A percentile compares a stretch with the other conserved stretches of the same genome.
These are phyloP conservation scores for Neurospora sp. DNA, from an alignment of 495 filamentous ascomycete species.

Conservation along the genomic window DNA sequence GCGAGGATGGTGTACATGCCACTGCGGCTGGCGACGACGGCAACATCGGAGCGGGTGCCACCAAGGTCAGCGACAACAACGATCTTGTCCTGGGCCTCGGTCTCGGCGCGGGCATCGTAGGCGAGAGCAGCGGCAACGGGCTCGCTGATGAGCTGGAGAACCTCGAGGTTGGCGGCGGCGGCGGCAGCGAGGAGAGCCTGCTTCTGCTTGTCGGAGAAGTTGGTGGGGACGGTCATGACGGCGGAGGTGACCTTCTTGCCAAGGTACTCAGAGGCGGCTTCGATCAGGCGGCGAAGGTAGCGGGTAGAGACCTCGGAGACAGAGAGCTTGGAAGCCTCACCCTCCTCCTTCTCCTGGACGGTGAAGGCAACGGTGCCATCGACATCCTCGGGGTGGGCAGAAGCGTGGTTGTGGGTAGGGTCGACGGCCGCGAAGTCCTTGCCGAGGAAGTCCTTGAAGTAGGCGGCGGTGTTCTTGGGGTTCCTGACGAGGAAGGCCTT, in stretches of 20 bases:
- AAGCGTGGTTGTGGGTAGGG: conserved; percentile 86
- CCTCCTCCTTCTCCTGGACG: conserved; percentile 59
- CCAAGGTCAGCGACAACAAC: conserved; percentile 89
- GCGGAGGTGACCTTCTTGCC: conserved; percentile 87
- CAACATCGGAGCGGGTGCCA: conserved; percentile 83
- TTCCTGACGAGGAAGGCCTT: conserved; percentile 89
- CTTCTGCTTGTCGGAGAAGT: conserved; percentile 80
- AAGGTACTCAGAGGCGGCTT: conserved; percentile 81
- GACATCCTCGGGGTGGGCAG: conserved; percentile 75
- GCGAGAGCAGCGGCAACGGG: conserved; percentile 86
- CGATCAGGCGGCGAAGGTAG: conserved; percentile 70
- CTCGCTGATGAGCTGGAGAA: conserved; percentile 87
- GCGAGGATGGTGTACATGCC: conserved; percentile 96
- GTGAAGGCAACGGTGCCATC: conserved; percentile 71
- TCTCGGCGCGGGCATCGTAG: conserved; percentile 79
- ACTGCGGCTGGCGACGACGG: conserved; percentile 79
- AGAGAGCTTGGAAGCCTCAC: conserved; percentile 53
- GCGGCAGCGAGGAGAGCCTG: conserved; percentile 68
- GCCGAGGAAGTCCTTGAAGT: conserved; percentile 91
- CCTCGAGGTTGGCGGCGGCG: conserved; percentile 71
- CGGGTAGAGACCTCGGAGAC: conserved; percentile 81
- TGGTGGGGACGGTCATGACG: conserved; percentile 87
- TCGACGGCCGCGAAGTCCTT: conserved; percentile 95
- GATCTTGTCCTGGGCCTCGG: conserved; percentile 69
- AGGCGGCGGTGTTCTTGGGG: conserved; percentile 81